Conservation (phyloP, 345 rosid genomes). For the Gossypium sturtianum region DNA sequence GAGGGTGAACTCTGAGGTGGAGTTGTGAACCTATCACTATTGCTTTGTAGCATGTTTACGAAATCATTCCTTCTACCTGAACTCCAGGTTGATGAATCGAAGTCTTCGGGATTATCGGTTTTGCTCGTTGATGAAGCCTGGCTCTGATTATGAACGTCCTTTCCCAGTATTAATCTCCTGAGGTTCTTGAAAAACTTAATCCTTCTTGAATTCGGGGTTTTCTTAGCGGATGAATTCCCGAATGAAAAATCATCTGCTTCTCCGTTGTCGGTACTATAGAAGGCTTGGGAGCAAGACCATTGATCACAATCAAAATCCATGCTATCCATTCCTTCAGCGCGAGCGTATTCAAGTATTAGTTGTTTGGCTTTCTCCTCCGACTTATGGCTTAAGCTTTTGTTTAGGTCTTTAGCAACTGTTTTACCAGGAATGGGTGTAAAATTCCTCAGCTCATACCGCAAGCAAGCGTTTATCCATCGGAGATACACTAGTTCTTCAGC, state of each 20-base stretch:
- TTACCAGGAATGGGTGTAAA: conserved; percentile 58
- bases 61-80: conserved; percentile 21
- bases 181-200: conserved; percentile 53
- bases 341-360: conserved; percentile 70
- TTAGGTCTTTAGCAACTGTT: conserved; percentile 77
- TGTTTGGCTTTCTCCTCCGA: conserved; percentile 81
- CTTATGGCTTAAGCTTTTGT: conserved; percentile 61
- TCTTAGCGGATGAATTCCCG: conserved; percentile 26
- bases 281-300: conserved; percentile 59
- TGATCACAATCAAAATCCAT: conserved; percentile 46
- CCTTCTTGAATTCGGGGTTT: conserved; percentile 36
- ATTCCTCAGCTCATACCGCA: conserved; percentile 78
- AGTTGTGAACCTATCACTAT: conserved; percentile 13
- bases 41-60: conserved; percentile 10
- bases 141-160: conserved; percentile 24
- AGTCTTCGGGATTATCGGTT: conserved; percentile 26
- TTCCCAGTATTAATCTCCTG: conserved; percentile 51
- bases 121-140: conserved; percentile 25
- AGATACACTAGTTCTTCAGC: conserved; percentile 78
- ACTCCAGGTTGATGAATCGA: conserved; percentile 28
- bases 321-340: conserved; percentile 33
- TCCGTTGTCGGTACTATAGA: conserved; percentile 45
- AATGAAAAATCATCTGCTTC: conserved; percentile 43
- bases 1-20: conserved; percentile 30
- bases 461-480: conserved; percentile 86